Evolutionary conservation across 805 yeast genomes (phyloP).

Genomic region (Nadsonia fulvescens): DNA sequence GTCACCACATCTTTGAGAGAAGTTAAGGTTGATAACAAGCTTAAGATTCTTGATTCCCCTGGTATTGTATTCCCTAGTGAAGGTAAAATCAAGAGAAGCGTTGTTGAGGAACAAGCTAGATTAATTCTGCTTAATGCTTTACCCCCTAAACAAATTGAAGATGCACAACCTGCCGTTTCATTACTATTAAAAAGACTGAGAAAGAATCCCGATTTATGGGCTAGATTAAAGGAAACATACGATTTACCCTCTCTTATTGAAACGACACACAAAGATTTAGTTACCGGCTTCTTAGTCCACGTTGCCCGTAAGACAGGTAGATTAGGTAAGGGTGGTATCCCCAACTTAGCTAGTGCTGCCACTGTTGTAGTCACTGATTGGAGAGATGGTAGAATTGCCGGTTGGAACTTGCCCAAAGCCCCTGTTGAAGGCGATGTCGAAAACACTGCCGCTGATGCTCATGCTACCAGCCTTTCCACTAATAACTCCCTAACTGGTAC

Average conservation of each 20-base stretch:
- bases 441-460: slow-evolving; percentile 12
- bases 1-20: slow-evolving; percentile 85
- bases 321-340: slow-evolving; percentile 82
- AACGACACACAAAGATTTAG: slow-evolving; percentile 51
- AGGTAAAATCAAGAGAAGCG: slow-evolving; percentile 18
- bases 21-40: slow-evolving; percentile 77
- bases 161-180: slow-evolving; percentile 70
- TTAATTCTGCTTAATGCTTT: slow-evolving; percentile 74
- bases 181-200: slow-evolving; percentile 60
- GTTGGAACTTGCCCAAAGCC: slow-evolving; percentile 60
- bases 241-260: slow-evolving; percentile 67
- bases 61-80: slow-evolving; percentile 83
- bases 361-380: slow-evolving; percentile 73
- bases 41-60: slow-evolving; percentile 84
- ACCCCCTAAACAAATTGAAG: slow-evolving; percentile 70
- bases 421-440: too few species aligned
- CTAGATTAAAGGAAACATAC: slow-evolving; percentile 54
- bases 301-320: slow-evolving; percentile 88
- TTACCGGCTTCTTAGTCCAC: slow-evolving; percentile 76
- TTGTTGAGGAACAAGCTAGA: slow-evolving; percentile 66
- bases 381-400: slow-evolving; percentile 89
- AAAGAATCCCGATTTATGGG: slow-evolving; percentile 45
- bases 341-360: slow-evolving; percentile 77
- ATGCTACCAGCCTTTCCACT: slow-evolving; percentile 6
- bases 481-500: slow-evolving; percentile 8